Evolutionary conservation across 139 green algal genomes (phyloP), one percentile per base, ranked within the genome.

Genomic region (Tetraselmis chui): DNA sequence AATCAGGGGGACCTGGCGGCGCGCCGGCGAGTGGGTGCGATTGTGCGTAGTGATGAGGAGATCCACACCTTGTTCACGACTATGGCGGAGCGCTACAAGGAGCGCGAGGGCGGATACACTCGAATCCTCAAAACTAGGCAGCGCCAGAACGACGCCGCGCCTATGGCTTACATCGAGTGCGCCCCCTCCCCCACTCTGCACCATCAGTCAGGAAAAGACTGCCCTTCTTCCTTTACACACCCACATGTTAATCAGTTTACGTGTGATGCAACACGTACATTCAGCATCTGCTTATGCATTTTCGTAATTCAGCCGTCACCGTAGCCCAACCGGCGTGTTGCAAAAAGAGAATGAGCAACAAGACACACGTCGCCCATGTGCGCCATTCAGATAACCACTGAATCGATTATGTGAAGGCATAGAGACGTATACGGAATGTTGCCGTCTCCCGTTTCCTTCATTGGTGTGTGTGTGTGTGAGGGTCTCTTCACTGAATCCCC

Each of bases 111-210:
- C 26, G 85, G 85, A n/a, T 89, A 87, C 78, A 87, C 84, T 76
- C 45, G 85, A 24, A 80, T 89, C 58, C 76, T 86, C 29, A 75
- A 83, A 30, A 86, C 82, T 23, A 59, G 83, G 25, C 32, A 80
- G 22, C 74, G 85, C 1, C 29, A n/a, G 32, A 81, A 59, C 22
- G 85, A 88, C 59, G 32, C 83, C 24, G 85, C 85, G n/a, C 75
- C 78, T 23, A 88, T 88, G 85, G 85, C 85, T 23, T 88, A 87
- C 59, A 88, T 88, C 32, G 85, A 88, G 76, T 87, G 77, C 89
- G 90, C 85, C 28, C 29, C 0, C 24, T 1, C 1, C 76, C 29
- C n/a, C 5, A 5, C 45, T n/a, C n/a, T n/a, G n/a, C n/a, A n/a
- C n/a, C n/a, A n/a, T n/a, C n/a, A n/a, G n/a, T n/a, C n/a, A n/a